Base-by-base conservation (phyloP, 495 filamentous ascomycete genomes). In the Pyrenopolyporus hunteri region DNA sequence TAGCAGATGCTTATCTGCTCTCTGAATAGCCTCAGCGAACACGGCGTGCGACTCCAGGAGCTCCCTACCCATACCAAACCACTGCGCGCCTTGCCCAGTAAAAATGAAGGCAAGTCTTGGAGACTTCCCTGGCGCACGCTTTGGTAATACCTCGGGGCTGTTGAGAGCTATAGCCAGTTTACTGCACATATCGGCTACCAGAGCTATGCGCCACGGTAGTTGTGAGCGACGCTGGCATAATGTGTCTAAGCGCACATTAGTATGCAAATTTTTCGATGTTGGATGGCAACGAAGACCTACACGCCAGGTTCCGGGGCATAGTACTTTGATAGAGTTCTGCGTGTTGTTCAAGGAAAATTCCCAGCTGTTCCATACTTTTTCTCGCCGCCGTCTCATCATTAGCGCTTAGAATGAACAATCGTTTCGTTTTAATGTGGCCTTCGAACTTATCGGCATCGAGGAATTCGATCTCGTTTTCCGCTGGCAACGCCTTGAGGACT, bases 11-110 rank as follows among this genome's bases (percentile, higher is more conserved):
- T 54, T 49, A 28, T 76, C 71, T 0, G 70, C 72, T 57, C 66
- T 59, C 6, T 65, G 31, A 17, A 79, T 70, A 36, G 73, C 66
- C 6, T 52, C 39, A 11, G 62, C 59, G 48, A 75, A 79, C n/a
- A 63, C 64, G 0, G 73, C 73, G 50, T 78, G 80, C 5, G 72
- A 71, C 3, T 71, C 67, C 22, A 76, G 66, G 0, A 83, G 68
- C 62, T 81, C 80, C 2, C 78, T 73, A 0, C 82, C 82, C 83
- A 85, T 85, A 6, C 70, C 76, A 49, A 74, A 49, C 80, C 80
- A 85, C 52, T 83, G 79, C 13, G 80, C 79, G 3, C 80, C 79
- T 42, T 80, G 78, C n/a, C 77, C 76, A 0, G 75, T 77, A 39
- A 76, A 73, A 42, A 77, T 64, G 56, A 75, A 76, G 28, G 70